A percentile compares a stretch with the other conserved stretches of the same genome.
These are phyloP conservation scores for Dendrobium huoshanense DNA, from an alignment of 106 monocot species.

Conservation along the genomic window DNA sequence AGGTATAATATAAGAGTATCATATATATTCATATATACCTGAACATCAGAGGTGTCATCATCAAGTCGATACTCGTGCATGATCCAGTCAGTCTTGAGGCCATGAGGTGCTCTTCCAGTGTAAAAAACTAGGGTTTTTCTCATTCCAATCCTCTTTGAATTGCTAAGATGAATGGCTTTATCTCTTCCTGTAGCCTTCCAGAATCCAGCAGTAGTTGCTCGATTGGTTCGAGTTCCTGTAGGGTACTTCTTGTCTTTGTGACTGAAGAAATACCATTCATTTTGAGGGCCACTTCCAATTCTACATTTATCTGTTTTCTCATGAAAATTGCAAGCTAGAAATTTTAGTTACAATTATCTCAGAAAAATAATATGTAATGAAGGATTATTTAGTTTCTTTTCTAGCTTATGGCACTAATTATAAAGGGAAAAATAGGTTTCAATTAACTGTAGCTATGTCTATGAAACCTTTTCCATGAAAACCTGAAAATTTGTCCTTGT, in stretches of 20 bases:
- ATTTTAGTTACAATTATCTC: too few relatives aligned
- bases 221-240: constrained; percentile 60
- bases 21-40: not conserved
- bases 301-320: constrained; percentile 52
- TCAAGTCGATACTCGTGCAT: constrained; percentile 89
- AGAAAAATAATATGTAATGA: too few relatives aligned
- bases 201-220: constrained; percentile 65
- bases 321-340: not conserved
- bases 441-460: not conserved
- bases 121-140: constrained; percentile 91
- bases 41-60: constrained; percentile 19
- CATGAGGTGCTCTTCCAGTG: constrained; percentile 81
- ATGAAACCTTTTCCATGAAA: not conserved
- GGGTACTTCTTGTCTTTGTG: constrained; percentile 85
- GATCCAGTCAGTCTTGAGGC: constrained; percentile 91
- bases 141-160: constrained; percentile 77
- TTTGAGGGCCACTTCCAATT: constrained; percentile 64
- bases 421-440: too few relatives aligned
- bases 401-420: too few relatives aligned
- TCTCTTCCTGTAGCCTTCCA: constrained; percentile 85
- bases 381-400: too few relatives aligned
- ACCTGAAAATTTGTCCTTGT: too few relatives aligned
- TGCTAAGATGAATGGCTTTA: constrained; percentile 40
- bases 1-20: not conserved
- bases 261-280: constrained; percentile 82